Base-by-base conservation (phyloP, 169 alveolate species). In the Cystoisospora suis region DNA sequence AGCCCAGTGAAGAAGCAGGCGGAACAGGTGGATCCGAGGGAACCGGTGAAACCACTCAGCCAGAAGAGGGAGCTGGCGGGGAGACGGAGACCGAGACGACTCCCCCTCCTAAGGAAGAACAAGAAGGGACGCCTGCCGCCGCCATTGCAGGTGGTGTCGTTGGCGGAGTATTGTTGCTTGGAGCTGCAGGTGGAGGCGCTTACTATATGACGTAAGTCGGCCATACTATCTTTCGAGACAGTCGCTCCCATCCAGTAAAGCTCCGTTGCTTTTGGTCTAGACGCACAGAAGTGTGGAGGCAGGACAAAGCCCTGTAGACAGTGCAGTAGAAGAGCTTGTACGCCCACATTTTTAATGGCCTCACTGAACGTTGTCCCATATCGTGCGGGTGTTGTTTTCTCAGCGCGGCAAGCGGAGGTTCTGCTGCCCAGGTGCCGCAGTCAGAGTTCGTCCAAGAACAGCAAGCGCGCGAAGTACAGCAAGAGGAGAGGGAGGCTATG, bases 141-240 rank as follows among this genome's bases (percentile, higher is more conserved):
- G 88, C 92, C 15, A 75, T 88, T 23, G 92, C 92, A 40, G 92
- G 92, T 32, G 92, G 92, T 44, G 83, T 88, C 20, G 92, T 75
- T 56, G 92, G 92, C 59, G 92, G 92, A 3, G 69, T 49, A 32
- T 2, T 87, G 59, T 75, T 88, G 27, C 72, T 81, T 15, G 38
- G 45, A 65, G 92, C 92, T 27, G 92, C 88, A 15, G 92, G 85
- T 20, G 92, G 88, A 38, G 92, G 92, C 38, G 92, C 88, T 7
- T 53, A 47, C 83, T 88, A 88, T 29, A 44, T 70, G 42, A 36
- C 59, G 92, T 88, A 75, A 88, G 92, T 56, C 58, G 17, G n/a
- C 20, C 61, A 49, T 9, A 49, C 20, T 49, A 20, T 20, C 20
- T 49, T n/a, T n/a, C n/a, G n/a, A n/a, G n/a, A n/a, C n/a, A n/a